Percentiles rank a stretch among this genome's conserved stretches.
Evolutionary conservation across 768 basidiomycete species (phyloP).

Genomic region (Kwoniella dejecticola): DNA sequence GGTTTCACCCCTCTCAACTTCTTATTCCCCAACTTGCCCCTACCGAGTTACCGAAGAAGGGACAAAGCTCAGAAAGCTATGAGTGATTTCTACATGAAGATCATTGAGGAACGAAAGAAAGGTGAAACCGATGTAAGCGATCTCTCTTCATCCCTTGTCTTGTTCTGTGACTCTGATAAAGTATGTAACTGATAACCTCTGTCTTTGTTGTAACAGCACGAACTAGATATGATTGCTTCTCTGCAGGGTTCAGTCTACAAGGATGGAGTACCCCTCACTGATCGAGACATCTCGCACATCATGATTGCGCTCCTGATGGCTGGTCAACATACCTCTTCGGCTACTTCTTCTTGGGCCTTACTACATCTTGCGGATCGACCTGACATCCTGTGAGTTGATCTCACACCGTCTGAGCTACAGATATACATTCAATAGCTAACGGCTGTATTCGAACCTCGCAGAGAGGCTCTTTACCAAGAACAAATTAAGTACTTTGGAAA

Average conservation of each 20-base stretch:
- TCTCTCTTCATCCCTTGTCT: not conserved
- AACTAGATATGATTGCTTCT: conserved; percentile 89
- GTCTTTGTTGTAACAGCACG: conserved; percentile 59
- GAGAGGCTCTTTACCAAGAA: conserved; percentile 82
- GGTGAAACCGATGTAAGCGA: conserved; percentile 59
- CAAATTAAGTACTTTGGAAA: conserved; percentile 79
- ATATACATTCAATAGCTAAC: not conserved
- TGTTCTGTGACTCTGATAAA: not conserved
- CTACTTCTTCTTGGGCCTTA: conserved; percentile 85
- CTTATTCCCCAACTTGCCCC: conserved; percentile 87
- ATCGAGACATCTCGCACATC: conserved; percentile 95
- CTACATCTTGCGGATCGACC: conserved; percentile 79
- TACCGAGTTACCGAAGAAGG: conserved; percentile 83
- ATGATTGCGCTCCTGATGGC: conserved; percentile 99
- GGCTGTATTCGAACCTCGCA: conserved; percentile 47
- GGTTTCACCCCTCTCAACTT: conserved; percentile 96
- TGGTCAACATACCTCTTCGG: conserved; percentile 96
- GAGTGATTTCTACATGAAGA: conserved; percentile 87
- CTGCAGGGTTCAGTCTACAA: conserved; percentile 82
- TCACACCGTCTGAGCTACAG: conserved; percentile 25
- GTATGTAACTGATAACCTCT: not conserved
- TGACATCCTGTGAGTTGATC: conserved; percentile 71
- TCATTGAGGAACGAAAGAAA: conserved; percentile 70
- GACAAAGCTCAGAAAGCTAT: conserved; percentile 90
- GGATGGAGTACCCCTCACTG: conserved; percentile 71